Evolutionary conservation across 371 early-diverging fungal species (phyloP), one percentile per base, ranked within the genome.

Genomic region (Mucor plumbeus): DNA sequence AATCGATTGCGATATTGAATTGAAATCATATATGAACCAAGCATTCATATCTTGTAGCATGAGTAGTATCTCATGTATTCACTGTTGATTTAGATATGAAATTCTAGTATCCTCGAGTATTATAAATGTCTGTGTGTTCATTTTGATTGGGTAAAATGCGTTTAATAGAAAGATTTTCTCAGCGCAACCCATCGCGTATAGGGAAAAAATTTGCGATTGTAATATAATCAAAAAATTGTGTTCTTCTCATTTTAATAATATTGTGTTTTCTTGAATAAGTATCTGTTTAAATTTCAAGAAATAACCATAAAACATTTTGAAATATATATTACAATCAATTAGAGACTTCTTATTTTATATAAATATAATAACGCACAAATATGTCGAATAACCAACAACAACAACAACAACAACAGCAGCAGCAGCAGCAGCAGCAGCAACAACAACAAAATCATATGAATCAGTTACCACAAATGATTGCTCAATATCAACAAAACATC

Each of bases 401-500:
- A n/a, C 26, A 60, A 19, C 44, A 57, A 21, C 65, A 63, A 9
- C 47, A 60, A 48, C 65, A 66, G 17, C 75, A 73, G 48, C 39
- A 70, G 34, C 75, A 75, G 7, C 75, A 72, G 31, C 59, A 55
- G 34, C 59, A 59, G 59, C 59, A 59, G 10, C 59, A 39, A 19
- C 63, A 41, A 17, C 64, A 59, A 7, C 64, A 61, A 31, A 57
- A 59, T 19, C 67, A 63, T 9, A 57, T 64, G 54, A 65, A 65
- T 17, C 76, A 74, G 48, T 41, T 72, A 35, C 75, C 78, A 8
- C 75, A 72, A 33, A 68, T 65, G 43, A 64, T 79, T 43, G 69
- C 70, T 41, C 77, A 79, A 61, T 79, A 79, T 58, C 77, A 76
- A 33, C 70, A 65, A 43, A 70, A 69, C 14, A 63, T 76, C 36